Percentiles rank a stretch among this genome's conserved stretches.
phyloP scores from a whole-genome alignment of 106 monocot species.

The Dioscorea zingiberensis region DNA sequence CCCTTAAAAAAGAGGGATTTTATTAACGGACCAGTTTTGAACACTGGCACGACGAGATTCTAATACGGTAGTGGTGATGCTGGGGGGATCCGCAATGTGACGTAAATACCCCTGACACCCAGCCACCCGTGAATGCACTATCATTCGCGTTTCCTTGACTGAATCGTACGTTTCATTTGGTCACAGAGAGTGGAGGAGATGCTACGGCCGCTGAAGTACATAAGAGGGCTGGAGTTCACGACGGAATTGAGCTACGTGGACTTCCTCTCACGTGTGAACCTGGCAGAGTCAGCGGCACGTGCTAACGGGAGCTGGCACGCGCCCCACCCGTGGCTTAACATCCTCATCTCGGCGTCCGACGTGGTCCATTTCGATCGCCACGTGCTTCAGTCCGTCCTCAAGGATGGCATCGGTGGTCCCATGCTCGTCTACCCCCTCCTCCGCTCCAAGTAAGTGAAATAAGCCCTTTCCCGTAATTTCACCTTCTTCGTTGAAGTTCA shows the following conservation, averaged over 20 bases:
- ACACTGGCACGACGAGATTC: too few species aligned
- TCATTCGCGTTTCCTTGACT: slow-evolving; percentile 6
- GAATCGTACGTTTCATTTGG: too few species aligned
- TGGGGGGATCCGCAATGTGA: slow-evolving; percentile 9
- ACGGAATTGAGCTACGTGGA: slow-evolving; percentile 62
- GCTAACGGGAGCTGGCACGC: slow-evolving; percentile 72
- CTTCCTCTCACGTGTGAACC: slow-evolving; percentile 77
- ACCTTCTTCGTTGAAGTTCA: too few species aligned
- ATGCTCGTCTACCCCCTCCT: slow-evolving; percentile 91
- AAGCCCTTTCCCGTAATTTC: too few species aligned
- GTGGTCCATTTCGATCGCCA: slow-evolving; percentile 65
- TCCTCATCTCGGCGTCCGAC: slow-evolving; percentile 57
- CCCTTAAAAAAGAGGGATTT: too few species aligned
- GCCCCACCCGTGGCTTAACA: slow-evolving; percentile 93
- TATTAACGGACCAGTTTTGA: too few species aligned
- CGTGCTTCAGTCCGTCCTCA: slow-evolving; percentile 53
- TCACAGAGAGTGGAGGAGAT: slow-evolving; percentile 43
- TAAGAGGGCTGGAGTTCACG: slow-evolving; percentile 65
- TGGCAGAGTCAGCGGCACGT: slow-evolving; percentile 58
- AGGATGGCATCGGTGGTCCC: slow-evolving; percentile 77
- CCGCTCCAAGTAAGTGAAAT: slow-evolving; percentile 45
- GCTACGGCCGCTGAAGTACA: slow-evolving; percentile 42
- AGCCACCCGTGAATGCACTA: slow-evolving; percentile 16
- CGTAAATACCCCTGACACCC: slow-evolving; percentile 15
- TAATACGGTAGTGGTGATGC: too few species aligned